Conservation (phyloP, 2,329 filamentous ascomycete species). For the Dothidotthia symphoricarpi region DNA sequence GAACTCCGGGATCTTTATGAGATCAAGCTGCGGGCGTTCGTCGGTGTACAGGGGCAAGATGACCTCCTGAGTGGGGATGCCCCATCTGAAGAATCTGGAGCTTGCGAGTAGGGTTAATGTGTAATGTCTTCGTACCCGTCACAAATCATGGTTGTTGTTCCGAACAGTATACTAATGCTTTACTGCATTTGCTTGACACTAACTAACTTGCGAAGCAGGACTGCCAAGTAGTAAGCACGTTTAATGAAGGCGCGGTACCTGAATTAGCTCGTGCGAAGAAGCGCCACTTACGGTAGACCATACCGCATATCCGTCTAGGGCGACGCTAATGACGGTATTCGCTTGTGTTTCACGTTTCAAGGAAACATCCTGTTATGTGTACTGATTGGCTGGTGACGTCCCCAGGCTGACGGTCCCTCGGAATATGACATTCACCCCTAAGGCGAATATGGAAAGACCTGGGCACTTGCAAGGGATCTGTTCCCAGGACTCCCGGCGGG, state of each 20-base stretch:
- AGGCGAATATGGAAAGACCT: constrained; percentile 16
- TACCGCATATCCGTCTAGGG: constrained; percentile 14
- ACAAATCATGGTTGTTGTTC: constrained; percentile 10
- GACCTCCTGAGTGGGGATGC: neutral
- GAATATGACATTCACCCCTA: constrained; percentile 16
- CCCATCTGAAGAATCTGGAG: neutral
- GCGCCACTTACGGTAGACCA: constrained; percentile 30
- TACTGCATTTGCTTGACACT: constrained; percentile 3
- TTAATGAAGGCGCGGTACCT: constrained; percentile 35
- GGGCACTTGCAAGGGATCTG: constrained; percentile 18
- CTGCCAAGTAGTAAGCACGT: constrained; percentile 3
- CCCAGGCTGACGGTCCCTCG: constrained; percentile 24
- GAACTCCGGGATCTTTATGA: too few relatives aligned
- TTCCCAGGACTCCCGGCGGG: constrained; percentile 26
- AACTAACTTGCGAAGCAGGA: constrained; percentile 5
- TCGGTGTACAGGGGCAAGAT: too few relatives aligned
- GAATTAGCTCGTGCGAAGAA: constrained; percentile 28
- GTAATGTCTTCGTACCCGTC: neutral
- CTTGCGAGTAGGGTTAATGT: too few relatives aligned
- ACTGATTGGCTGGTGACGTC: constrained; percentile 26
- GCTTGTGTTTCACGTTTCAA: constrained; percentile 36
- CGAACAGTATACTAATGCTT: constrained; percentile 9
- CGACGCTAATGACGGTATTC: constrained; percentile 19
- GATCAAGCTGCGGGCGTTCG: too few relatives aligned
- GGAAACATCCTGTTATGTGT: constrained; percentile 5